Evolutionary conservation across 495 filamentous ascomycete genomes (phyloP).

Genomic region (Neurospora sp.): DNA sequence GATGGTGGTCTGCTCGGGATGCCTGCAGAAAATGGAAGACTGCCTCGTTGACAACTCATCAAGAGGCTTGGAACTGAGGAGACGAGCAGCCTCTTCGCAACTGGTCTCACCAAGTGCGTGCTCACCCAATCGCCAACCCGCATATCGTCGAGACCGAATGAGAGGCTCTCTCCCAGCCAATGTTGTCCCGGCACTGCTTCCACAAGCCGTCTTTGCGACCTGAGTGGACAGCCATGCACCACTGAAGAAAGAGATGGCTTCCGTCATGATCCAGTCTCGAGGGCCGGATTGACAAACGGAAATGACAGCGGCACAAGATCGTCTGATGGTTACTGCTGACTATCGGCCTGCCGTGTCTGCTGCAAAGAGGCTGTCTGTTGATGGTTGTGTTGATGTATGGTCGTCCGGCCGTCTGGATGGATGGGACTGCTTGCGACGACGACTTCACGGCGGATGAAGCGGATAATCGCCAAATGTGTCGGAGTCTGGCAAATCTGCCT

Average conservation of each 20-base stretch:
- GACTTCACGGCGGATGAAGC: neutral
- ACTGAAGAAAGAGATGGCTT: constrained; percentile 1
- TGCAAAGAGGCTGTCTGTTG: neutral
- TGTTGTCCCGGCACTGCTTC: neutral
- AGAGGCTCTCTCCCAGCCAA: neutral
- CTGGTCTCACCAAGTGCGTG: neutral
- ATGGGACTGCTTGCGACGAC: neutral
- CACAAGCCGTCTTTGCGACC: neutral
- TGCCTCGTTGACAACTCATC: neutral
- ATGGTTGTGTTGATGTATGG: neutral
- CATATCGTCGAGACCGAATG: neutral
- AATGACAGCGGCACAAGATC: neutral
- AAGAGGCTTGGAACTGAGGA: neutral
- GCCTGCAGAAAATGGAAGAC: neutral
- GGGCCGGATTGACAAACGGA: neutral
- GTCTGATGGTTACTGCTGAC: neutral
- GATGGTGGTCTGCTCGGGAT: neutral
- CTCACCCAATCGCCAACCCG: neutral
- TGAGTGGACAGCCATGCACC: constrained; percentile 5
- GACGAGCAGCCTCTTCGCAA: neutral
- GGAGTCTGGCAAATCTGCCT: neutral
- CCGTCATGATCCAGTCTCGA: neutral
- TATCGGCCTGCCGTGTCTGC: neutral
- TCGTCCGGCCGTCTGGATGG: neutral
- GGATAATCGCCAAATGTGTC: neutral